Evolutionary conservation across 495 filamentous ascomycete genomes (phyloP).

Genomic region (Lasiosphaeris hirsuta): DNA sequence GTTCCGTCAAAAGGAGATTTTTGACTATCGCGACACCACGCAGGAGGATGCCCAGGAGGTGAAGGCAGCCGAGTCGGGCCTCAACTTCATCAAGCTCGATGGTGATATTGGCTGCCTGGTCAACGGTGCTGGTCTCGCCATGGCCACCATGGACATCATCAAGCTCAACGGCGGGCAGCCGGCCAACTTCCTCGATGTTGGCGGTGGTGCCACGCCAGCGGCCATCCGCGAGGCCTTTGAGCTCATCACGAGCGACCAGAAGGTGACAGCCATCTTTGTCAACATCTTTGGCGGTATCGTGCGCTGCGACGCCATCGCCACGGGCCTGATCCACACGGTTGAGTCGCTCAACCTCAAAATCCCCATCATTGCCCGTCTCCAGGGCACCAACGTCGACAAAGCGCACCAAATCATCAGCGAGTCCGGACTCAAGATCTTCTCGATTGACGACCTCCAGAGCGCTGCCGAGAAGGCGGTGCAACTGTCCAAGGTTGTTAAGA

Average conservation of each 20-base stretch:
- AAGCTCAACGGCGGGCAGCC: slow-evolving; percentile 96
- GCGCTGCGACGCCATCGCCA: slow-evolving; percentile 94
- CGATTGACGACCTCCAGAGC: slow-evolving; percentile 94
- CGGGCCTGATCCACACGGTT: slow-evolving; percentile 91
- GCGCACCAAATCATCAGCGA: slow-evolving; percentile 96
- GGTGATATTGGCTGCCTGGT: slow-evolving; percentile 99
- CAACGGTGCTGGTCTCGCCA: slow-evolving; percentile 97
- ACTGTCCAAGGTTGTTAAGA: slow-evolving; percentile 98
- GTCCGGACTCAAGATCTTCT: slow-evolving; percentile 98
- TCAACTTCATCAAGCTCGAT: slow-evolving; percentile 99
- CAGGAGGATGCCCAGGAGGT: slow-evolving; percentile 98
- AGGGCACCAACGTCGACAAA: slow-evolving; percentile 98
- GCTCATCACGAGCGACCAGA: slow-evolving; percentile 96
- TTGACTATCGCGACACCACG: slow-evolving; percentile 85
- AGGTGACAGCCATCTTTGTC: slow-evolving; percentile 98
- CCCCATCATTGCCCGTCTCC: slow-evolving; percentile 91
- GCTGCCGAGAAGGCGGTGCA: slow-evolving; percentile 98
- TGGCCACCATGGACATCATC: slow-evolving; percentile 99
- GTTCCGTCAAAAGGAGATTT: slow-evolving; percentile 95
- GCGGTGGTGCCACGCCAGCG: slow-evolving; percentile 92
- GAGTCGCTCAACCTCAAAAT: slow-evolving; percentile 91
- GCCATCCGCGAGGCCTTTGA: slow-evolving; percentile 97
- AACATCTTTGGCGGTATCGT: slow-evolving; percentile 99
- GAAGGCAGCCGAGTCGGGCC: slow-evolving; percentile 83
- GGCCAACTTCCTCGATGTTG: slow-evolving; percentile 98